Percentiles rank a stretch among this genome's conserved stretches.
Evolutionary conservation across 1,284 basidiomycete genomes (phyloP).

Genomic region (Apiotrichum porosum): DNA sequence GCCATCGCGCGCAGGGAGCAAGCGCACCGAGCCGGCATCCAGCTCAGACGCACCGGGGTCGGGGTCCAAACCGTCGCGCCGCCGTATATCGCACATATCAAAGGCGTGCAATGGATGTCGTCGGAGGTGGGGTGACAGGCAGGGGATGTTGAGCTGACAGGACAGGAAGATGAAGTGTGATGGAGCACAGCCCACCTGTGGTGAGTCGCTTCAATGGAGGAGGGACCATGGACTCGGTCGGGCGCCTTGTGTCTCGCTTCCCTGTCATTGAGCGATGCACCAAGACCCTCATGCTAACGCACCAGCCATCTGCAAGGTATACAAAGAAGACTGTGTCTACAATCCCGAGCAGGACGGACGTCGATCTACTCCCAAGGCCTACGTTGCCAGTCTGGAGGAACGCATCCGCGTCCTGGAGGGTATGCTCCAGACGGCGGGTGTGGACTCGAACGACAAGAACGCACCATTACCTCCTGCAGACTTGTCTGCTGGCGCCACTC

Average conservation of each 20-base stretch:
- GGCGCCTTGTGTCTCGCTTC: no score
- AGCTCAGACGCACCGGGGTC: no score
- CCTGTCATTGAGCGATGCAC: no score
- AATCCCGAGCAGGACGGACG: conserved; percentile 20
- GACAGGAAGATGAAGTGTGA: conserved; percentile 21
- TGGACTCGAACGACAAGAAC: no score
- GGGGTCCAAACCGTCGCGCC: conserved; percentile 9
- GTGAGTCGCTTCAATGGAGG: conserved; percentile 11
- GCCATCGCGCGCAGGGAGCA: no score
- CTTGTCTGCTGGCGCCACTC: no score
- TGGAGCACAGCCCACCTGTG: conserved; percentile 16
- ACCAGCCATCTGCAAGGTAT: conserved; percentile 22
- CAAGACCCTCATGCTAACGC: no score
- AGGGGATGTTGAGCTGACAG: not conserved
- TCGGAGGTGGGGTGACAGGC: conserved; percentile 5
- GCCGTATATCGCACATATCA: conserved; percentile 19
- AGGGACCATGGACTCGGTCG: no score
- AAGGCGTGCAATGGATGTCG: conserved; percentile 20
- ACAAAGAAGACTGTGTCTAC: conserved; percentile 22
- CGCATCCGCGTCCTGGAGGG: conserved; percentile 16
- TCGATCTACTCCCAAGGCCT: conserved; percentile 17
- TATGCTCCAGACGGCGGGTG: conserved; percentile 8
- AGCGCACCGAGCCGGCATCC: no score
- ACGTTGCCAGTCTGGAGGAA: conserved; percentile 18
- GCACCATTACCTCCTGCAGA: no score